These are phyloP conservation scores for Hypsizygus marmoreus DNA, from an alignment of 768 basidiomycete species.

Conservation along the genomic window DNA sequence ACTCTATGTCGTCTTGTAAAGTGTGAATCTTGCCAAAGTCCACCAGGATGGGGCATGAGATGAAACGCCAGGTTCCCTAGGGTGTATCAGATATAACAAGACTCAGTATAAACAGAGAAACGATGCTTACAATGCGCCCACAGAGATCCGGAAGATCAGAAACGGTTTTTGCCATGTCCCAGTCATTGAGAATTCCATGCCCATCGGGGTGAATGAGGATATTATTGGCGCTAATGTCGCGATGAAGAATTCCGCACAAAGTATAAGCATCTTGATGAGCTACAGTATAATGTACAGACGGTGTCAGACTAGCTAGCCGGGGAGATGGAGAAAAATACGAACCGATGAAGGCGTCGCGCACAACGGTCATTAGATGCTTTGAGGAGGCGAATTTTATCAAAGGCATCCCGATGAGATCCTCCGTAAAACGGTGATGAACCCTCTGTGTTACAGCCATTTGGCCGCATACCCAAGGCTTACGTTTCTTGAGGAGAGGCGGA, in stretches of 20 bases:
- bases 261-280: conserved; percentile 7
- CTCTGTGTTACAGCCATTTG: conserved; percentile 8
- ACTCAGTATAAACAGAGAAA: neutral
- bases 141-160: neutral
- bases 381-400: conserved; percentile 12
- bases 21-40: neutral
- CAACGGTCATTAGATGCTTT: conserved; percentile 13
- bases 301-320: neutral
- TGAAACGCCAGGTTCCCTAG: conserved; percentile 8
- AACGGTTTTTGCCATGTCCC: conserved; percentile 1
- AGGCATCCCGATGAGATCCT: conserved; percentile 13
- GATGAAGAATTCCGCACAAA: conserved; percentile 1
- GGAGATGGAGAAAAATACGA: conserved; percentile 4
- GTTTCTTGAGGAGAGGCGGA: too few species aligned
- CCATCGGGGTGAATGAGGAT: neutral
- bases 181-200: conserved; percentile 2
- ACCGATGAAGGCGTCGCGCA: conserved; percentile 23
- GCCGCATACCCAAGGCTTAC: conserved; percentile 11
- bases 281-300: neutral
- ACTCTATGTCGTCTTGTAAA: conserved; percentile 2
- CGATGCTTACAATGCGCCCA: neutral
- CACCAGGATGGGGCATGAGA: conserved; percentile 1
- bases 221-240: conserved; percentile 6
- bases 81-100: neutral
- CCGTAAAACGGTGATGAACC: conserved; percentile 20